Conservation (phyloP, 805 yeast genomes). For the Candida broadrunensis region DNA sequence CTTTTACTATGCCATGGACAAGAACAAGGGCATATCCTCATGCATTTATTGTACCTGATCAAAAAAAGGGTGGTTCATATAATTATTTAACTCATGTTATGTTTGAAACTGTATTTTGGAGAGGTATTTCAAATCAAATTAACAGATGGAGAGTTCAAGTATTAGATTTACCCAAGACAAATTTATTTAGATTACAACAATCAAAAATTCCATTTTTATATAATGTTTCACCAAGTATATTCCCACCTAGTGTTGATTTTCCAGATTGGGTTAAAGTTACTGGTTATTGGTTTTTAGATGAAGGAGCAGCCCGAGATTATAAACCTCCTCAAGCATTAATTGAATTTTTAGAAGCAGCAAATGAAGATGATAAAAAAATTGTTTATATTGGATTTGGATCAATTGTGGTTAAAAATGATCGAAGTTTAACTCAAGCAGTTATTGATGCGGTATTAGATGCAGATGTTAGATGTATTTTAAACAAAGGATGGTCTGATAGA, state of each 20-base stretch:
- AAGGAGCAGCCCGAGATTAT: conserved; percentile 47
- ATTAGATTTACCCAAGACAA: conserved; percentile 65
- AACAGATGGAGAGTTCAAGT: conserved; percentile 81
- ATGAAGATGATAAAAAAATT: conserved; percentile 57
- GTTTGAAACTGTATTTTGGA: conserved; percentile 92
- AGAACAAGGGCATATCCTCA: conserved; percentile 94
- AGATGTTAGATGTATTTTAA: conserved; percentile 81
- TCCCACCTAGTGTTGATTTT: conserved; percentile 91
- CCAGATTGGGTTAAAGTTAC: conserved; percentile 95
- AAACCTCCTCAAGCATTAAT: conserved; percentile 58
- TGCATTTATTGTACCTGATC: conserved; percentile 93
- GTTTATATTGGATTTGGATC: conserved; percentile 96
- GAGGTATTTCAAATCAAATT: conserved; percentile 82
- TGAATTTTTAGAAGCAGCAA: conserved; percentile 63
- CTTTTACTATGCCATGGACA: conserved; percentile 99
- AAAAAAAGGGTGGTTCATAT: conserved; percentile 88
- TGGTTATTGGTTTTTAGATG: conserved; percentile 93
- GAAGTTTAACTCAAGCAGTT: conserved; percentile 71
- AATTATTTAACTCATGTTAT: conserved; percentile 89
- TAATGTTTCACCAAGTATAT: conserved; percentile 81
- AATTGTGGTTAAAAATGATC: conserved; percentile 84
- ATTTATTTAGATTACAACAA: conserved; percentile 68
- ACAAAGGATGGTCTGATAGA: conserved; percentile 94
- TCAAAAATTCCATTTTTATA: conserved; percentile 83
- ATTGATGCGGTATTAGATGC: conserved; percentile 76